These are phyloP conservation scores for Pleurotus eryngii DNA, from an alignment of 768 basidiomycete genomes.

Conservation along the genomic window DNA sequence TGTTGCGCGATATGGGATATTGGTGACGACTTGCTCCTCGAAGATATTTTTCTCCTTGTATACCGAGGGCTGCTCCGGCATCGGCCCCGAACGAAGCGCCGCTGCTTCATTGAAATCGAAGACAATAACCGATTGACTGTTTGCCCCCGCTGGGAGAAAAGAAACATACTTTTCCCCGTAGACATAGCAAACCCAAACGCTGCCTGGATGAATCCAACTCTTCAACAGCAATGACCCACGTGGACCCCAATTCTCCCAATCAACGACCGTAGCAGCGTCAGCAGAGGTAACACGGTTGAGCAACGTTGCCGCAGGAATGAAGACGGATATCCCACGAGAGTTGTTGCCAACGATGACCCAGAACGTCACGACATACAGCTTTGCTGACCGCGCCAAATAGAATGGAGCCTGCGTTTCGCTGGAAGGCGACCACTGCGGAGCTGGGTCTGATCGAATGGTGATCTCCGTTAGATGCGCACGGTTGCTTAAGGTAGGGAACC, in stretches of 20 bases:
- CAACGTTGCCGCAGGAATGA: slow-evolving; percentile 38
- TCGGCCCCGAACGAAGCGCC: slow-evolving; percentile 13
- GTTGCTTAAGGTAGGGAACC: slow-evolving; percentile 34
- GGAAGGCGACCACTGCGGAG: slow-evolving; percentile 41
- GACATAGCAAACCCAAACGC: slow-evolving; percentile 59
- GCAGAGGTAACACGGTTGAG: slow-evolving; percentile 17
- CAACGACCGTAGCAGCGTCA: slow-evolving; percentile 20
- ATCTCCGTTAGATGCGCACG: slow-evolving; percentile 28
- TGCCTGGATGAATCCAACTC: slow-evolving; percentile 26
- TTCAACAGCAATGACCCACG: slow-evolving; percentile 40
- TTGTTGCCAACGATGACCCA: slow-evolving; percentile 28
- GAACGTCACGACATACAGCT: slow-evolving; percentile 46
- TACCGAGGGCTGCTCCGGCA: slow-evolving; percentile 13
- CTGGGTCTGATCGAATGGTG: slow-evolving; percentile 51
- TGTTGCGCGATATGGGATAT: slow-evolving; percentile 39
- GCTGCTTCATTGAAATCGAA: slow-evolving; percentile 53
- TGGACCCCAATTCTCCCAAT: slow-evolving; percentile 55
- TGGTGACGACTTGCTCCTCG: slow-evolving; percentile 35
- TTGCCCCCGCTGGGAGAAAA: slow-evolving; percentile 8
- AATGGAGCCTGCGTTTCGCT: slow-evolving; percentile 41
- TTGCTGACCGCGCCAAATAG: slow-evolving; percentile 34
- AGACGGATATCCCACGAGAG: slow-evolving; percentile 33
- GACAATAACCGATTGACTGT: slow-evolving; percentile 27
- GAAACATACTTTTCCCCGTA: slow-evolving; percentile 44
- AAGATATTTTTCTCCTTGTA: slow-evolving; percentile 33